phyloP scores from a whole-genome alignment of 768 basidiomycete genomes.

The Dendrothele bispora region DNA sequence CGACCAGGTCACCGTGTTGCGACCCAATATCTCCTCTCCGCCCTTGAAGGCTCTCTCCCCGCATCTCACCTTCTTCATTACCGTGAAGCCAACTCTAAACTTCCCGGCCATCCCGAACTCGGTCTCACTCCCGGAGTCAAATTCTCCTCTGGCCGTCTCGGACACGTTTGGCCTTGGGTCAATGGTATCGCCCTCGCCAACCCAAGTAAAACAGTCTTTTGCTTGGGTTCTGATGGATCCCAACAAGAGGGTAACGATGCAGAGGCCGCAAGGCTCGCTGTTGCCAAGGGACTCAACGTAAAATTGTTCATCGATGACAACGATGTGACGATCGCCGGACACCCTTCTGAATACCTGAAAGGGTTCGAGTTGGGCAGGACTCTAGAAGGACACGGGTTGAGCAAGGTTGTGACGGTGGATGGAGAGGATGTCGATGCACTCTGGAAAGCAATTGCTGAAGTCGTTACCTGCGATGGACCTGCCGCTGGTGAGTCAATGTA shows the following conservation, averaged over 20 bases:
- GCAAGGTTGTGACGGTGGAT: constrained; percentile 68
- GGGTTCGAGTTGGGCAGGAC: constrained; percentile 75
- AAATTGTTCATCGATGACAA: constrained; percentile 90
- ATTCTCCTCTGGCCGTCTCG: constrained; percentile 91
- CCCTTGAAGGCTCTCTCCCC: constrained; percentile 70
- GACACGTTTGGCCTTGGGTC: constrained; percentile 88
- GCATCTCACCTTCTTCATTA: constrained; percentile 81
- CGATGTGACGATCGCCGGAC: constrained; percentile 90
- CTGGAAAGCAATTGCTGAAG: constrained; percentile 61
- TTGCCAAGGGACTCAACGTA: constrained; percentile 79
- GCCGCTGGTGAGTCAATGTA: no score
- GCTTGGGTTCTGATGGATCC: constrained; percentile 86
- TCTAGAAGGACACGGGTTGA: constrained; percentile 77
- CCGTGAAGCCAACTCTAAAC: constrained; percentile 81
- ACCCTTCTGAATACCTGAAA: constrained; percentile 83
- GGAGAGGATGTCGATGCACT: constrained; percentile 82
- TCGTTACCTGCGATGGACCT: constrained; percentile 68
- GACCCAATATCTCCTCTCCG: constrained; percentile 83
- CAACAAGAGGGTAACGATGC: constrained; percentile 93
- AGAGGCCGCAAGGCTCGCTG: constrained; percentile 85
- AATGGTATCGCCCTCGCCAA: constrained; percentile 85
- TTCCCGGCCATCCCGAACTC: constrained; percentile 88
- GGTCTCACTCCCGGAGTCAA: constrained; percentile 91
- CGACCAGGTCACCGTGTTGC: constrained; percentile 88
- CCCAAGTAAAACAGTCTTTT: constrained; percentile 74